Conservation (phyloP, 768 basidiomycete species). For the Mycena venus region DNA sequence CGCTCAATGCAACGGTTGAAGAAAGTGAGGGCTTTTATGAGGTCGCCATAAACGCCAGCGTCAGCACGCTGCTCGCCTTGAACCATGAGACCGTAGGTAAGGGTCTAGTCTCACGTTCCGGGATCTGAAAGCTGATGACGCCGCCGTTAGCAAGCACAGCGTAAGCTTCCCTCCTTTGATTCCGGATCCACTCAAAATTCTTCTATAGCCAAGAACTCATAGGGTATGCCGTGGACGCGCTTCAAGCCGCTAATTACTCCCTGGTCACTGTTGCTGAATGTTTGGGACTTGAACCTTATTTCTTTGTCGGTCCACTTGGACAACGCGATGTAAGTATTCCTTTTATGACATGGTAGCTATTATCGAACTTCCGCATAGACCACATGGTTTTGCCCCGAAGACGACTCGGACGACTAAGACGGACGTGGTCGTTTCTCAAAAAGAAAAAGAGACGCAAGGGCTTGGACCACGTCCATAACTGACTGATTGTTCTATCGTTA, state of each 20-base stretch:
- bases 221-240: conserved; percentile 33
- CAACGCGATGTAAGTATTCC: conserved; percentile 8
- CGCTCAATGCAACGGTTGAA: conserved; percentile 49
- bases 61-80: conserved; percentile 50
- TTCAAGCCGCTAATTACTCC: conserved; percentile 35
- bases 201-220: background rate
- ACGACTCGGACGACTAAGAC: too few relatives aligned
- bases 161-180: background rate
- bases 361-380: background rate
- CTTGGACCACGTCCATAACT: too few relatives aligned
- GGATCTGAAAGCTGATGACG: background rate
- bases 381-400: conserved; percentile 20
- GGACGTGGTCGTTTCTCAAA: too few relatives aligned
- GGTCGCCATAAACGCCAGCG: conserved; percentile 42
- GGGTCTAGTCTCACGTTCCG: background rate
- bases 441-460: too few relatives aligned
- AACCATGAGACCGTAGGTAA: conserved; percentile 40
- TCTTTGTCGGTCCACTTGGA: background rate
- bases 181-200: background rate
- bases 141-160: conserved; percentile 12
- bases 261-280: conserved; percentile 44
- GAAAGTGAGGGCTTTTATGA: conserved; percentile 51
- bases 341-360: background rate
- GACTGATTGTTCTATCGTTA: too few relatives aligned
- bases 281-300: conserved; percentile 27